Evolutionary conservation across 352 stramenopile species (phyloP).

Genomic region (Globisporangium sylvaticum): DNA sequence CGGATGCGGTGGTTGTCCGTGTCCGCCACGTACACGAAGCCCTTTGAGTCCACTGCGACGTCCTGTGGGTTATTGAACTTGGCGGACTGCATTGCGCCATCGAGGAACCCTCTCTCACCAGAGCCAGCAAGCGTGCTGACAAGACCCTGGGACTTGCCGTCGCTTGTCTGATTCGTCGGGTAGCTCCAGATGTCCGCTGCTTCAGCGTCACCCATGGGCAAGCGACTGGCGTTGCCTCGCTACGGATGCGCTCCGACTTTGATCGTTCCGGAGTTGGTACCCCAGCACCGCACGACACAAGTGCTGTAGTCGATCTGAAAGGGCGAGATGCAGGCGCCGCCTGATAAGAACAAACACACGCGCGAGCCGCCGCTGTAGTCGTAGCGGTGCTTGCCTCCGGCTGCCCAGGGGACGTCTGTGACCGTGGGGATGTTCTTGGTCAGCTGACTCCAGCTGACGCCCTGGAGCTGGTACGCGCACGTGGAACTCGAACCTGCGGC

Average conservation of each 20-base stretch:
- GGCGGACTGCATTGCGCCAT: conserved; percentile 62
- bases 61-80: conserved; percentile 89
- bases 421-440: conserved; percentile 91
- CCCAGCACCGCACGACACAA: conserved; percentile 93
- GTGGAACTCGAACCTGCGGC: conserved; percentile 17
- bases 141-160: conserved; percentile 82
- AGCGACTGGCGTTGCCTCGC: conserved; percentile 21
- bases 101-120: conserved; percentile 66
- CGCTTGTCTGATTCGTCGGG: conserved; percentile 28
- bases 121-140: conserved; percentile 89
- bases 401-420: conserved; percentile 91
- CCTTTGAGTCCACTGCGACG: conserved; percentile 88
- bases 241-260: conserved; percentile 27
- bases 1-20: conserved; percentile 92
- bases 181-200: conserved; percentile 71
- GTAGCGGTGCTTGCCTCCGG: conserved; percentile 88
- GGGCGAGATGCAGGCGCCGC: conserved; percentile 72
- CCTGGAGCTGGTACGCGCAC: conserved; percentile 93
- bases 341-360: conserved; percentile 90
- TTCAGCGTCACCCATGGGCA: conserved; percentile 31
- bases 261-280: conserved; percentile 41
- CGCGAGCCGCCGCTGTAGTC: conserved; percentile 87
- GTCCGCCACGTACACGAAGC: conserved; percentile 94
- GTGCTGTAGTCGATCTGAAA: conserved; percentile 83
- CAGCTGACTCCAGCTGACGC: conserved; percentile 60